Conservation (phyloP, 345 rosid genomes). For the Leavenworthia alabamica region DNA sequence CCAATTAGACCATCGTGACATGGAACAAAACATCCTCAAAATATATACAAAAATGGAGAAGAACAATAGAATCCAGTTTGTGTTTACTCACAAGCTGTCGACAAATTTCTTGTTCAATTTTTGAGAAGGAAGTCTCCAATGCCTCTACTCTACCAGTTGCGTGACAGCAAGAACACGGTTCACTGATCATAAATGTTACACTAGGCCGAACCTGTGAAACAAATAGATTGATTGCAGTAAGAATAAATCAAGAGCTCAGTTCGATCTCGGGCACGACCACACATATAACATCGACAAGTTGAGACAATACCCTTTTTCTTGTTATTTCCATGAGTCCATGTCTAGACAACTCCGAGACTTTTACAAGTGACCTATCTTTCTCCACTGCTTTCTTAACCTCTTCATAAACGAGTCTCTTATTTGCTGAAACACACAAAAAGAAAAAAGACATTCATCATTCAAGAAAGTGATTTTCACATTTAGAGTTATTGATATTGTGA, state of each 20-base stretch:
- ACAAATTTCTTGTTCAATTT: slow-evolving; percentile 90
- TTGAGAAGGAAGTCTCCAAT: slow-evolving; percentile 83
- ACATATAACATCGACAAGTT: background rate
- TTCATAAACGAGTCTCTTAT: slow-evolving; percentile 84
- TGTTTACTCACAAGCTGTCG: slow-evolving; percentile 64
- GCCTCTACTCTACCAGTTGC: slow-evolving; percentile 98
- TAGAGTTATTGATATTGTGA: background rate
- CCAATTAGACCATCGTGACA: slow-evolving; percentile 1
- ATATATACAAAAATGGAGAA: background rate
- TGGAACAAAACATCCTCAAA: background rate
- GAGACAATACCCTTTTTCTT: slow-evolving; percentile 73
- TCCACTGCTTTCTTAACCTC: slow-evolving; percentile 88
- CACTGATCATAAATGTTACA: slow-evolving; percentile 91
- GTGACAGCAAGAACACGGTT: slow-evolving; percentile 88
- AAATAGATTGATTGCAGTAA: background rate
- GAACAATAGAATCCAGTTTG: background rate
- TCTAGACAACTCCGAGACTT: slow-evolving; percentile 86
- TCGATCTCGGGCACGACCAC: background rate
- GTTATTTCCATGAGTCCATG: slow-evolving; percentile 98
- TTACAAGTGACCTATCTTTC: slow-evolving; percentile 84
- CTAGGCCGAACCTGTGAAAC: slow-evolving; percentile 83
- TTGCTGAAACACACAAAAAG: slow-evolving; percentile 49
- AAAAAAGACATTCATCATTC: slow-evolving; percentile 4
- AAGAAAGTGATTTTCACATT: background rate
- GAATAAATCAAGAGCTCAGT: slow-evolving; percentile 1